Evolutionary conservation across 1,139 yeast genomes (phyloP), one percentile per base, ranked within the genome.

Genomic region (Lodderomyces theae): DNA sequence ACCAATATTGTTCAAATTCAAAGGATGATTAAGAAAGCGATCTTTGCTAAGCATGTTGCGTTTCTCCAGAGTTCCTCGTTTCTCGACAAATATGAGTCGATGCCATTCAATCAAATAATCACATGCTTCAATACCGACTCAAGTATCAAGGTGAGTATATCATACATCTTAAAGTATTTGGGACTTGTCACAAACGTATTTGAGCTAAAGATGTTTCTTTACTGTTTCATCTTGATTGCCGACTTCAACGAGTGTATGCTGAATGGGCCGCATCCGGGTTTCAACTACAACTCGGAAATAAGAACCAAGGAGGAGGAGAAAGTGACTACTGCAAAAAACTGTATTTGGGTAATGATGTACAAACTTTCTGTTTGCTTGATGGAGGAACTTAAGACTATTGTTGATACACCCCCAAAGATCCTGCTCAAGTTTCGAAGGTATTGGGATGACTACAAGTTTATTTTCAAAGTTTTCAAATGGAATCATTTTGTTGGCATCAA

Each of bases 171-270:
- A 6, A 29, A 42, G 10, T 34, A 41, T 28, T 38, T 56, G 15
- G 30, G 38, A 2, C 39, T 55, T 5, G 53, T 56, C 5, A 47
- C 40, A 22, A 16, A 29, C 29, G 15, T 4, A 37, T 24, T 36
- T 9, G 45, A 47, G 37, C 49, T 46, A 34, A 47, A 46, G 22
- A 39, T 51, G 13, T 58, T 61, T 34, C 44, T 56, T 17, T 62
- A 59, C 45, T 50, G 60, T 7, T 58, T 61, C 40, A 50, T 60
- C 9, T 45, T 64, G 42, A 42, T 61, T 10, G 49, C 54, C 17
- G 68, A 64, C 34, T 52, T 51, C 35, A 46, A 48, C 21, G 58
- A 49, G n/a, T 50, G 58, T 15, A 40, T 46, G 37, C 33, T 32
- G 1, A 22, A 32, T 24, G 34, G 23, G 12, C 40, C 40, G 18